Conservation (phyloP, 768 basidiomycete species). For the Panellus pusillus region DNA sequence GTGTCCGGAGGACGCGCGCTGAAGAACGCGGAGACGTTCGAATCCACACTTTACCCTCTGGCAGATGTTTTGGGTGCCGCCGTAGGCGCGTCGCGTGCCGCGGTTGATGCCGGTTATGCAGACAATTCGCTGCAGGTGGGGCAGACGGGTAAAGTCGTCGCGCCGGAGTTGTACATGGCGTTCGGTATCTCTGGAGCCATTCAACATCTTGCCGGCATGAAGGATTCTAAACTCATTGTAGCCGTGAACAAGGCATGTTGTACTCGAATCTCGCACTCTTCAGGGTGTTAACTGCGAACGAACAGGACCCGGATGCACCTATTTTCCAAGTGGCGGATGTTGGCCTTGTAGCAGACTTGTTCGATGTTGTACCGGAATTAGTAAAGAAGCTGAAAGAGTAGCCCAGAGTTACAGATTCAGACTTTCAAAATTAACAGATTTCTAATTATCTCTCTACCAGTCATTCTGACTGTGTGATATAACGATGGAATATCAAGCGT, state of each 20-base stretch:
- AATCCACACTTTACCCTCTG: conserved; percentile 80
- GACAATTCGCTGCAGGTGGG: conserved; percentile 99
- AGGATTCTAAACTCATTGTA: conserved; percentile 97
- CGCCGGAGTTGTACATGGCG: conserved; percentile 94
- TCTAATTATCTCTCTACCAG: conserved; percentile 77
- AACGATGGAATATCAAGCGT: conserved; percentile 87
- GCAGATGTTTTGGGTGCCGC: conserved; percentile 94
- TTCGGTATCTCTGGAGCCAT: conserved; percentile 98
- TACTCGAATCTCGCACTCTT: background rate
- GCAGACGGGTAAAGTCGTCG: conserved; percentile 98
- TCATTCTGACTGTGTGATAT: conserved; percentile 74
- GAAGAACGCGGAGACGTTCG: conserved; percentile 94
- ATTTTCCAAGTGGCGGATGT: conserved; percentile 99
- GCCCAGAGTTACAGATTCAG: conserved; percentile 33
- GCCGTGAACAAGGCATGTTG: conserved; percentile 88
- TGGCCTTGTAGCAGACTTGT: conserved; percentile 92
- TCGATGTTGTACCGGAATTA: conserved; percentile 87
- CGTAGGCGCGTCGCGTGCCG: conserved; percentile 96
- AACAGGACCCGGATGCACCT: conserved; percentile 91
- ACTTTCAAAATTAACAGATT: conserved; percentile 90
- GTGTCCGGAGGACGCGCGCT: conserved; percentile 95
- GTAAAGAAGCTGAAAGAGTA: conserved; percentile 77
- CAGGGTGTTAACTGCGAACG: background rate
- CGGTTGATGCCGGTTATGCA: conserved; percentile 97
- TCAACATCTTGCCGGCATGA: conserved; percentile 99